phyloP scores from a whole-genome alignment of 2,329 filamentous ascomycete genomes.

The Dothistroma septosporum region DNA sequence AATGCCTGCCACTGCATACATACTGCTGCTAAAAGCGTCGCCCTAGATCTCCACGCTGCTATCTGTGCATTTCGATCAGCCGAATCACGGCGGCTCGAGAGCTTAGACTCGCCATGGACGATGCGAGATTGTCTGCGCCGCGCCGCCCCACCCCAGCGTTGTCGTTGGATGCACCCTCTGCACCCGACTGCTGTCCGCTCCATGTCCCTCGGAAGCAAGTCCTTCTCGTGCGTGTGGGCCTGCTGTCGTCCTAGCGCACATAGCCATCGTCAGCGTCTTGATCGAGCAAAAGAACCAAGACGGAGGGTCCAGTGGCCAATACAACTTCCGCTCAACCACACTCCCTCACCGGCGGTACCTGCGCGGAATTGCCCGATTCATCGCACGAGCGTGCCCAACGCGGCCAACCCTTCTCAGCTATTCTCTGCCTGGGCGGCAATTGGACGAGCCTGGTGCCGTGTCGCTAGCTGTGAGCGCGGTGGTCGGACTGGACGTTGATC shows the following conservation, averaged over 20 bases:
- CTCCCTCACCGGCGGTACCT: not conserved
- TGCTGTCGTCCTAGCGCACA: not conserved
- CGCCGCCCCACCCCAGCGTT: not conserved
- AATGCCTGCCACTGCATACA: conserved; percentile 2
- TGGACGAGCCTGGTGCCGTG: not conserved
- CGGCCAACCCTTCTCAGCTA: not conserved
- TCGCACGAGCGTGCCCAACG: not conserved
- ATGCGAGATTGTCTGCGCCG: not conserved
- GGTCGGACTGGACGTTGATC: not conserved
- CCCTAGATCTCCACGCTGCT: not conserved
- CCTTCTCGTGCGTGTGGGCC: not conserved
- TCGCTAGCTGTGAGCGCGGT: not conserved
- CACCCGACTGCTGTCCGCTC: not conserved
- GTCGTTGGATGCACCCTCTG: not conserved
- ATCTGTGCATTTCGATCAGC: not conserved
- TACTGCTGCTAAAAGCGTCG: not conserved
- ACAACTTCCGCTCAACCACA: not conserved
- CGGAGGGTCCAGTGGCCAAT: not conserved
- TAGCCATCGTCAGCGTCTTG: not conserved
- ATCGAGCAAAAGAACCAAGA: not conserved
- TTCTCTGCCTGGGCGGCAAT: not conserved
- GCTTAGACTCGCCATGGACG: not conserved
- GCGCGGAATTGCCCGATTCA: not conserved
- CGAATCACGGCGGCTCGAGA: not conserved
- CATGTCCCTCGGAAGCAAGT: not conserved